Evolutionary conservation across 306 rosid species (phyloP), one percentile per base, ranked within the genome.

Genomic region (Abrus pulchellus): DNA sequence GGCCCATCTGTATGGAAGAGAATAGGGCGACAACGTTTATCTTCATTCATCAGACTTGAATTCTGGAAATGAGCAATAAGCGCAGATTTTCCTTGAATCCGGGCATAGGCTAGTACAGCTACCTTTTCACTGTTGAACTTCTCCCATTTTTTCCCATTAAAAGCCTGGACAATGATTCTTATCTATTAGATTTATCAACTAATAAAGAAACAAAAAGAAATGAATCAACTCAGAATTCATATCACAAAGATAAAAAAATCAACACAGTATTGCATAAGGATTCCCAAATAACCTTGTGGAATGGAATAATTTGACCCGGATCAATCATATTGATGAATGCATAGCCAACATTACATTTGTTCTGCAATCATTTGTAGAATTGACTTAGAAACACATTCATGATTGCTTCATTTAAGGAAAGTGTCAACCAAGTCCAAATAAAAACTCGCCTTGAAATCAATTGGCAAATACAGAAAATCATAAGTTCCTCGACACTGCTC

Each of bases 61-160:
- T 92, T 92, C 89, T 92, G 97, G 73, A 92, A 92, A 85, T 90
- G 95, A 54, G 94, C 90, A 85, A 90, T 84, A 49, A 92, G 94
- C 55, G 97, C 93, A 82, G 89, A 2, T 88, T 92, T 92, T 53
- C 97, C 97, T 84, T 92, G 97, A 80, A 92, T 92, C 57, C 94
- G 87, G 67, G 95, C 97, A 88, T 92, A 92, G 64, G 97, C 95
- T 56, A 92, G 95, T 12, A 90, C 80, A 3, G 97, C 97, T 77
- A 92, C 97, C 90, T 92, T 92, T 89, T 92, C 97, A 79, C 97
- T 92, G 88, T 92, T 92, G 36, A 92, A 92, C 85, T 92, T 92
- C 89, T 92, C 97, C 97, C 97, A 92, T 68, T 90, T 92, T 79
- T 92, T 92, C 38, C 97, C 97, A 70, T 90, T 83, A 81, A 92